Conservation (phyloP, 495 filamentous ascomycete species). For the Hamigera avellanea region DNA sequence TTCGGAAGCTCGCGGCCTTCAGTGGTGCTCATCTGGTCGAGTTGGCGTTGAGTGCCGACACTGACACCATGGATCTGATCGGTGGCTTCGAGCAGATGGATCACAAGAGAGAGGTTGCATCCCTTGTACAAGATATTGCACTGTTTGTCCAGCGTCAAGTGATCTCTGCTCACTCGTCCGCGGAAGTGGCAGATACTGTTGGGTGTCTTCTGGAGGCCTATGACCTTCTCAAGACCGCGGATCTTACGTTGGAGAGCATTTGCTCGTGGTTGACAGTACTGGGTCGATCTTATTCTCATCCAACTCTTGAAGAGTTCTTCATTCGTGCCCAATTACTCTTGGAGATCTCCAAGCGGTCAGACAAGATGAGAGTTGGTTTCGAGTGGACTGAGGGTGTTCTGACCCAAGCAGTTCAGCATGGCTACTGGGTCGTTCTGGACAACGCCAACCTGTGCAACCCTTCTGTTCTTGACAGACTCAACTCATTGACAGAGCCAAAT, state of each 20-base stretch:
- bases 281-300: slow-evolving; percentile 16
- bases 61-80: slow-evolving; percentile 93
- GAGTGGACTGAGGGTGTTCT: slow-evolving; percentile 94
- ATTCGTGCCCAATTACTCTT: slow-evolving; percentile 27
- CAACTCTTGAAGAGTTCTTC: slow-evolving; percentile 22
- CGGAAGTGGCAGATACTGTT: slow-evolving; percentile 27
- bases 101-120: slow-evolving; percentile 51
- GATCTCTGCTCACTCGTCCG: slow-evolving; percentile 32
- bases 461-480: slow-evolving; percentile 88
- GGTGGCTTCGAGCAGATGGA: slow-evolving; percentile 96
- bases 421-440: slow-evolving; percentile 88
- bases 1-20: slow-evolving; percentile 67
- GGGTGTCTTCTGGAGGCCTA: slow-evolving; percentile 21
- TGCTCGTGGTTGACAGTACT: slow-evolving; percentile 21
- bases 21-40: slow-evolving; percentile 62
- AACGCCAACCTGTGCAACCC: slow-evolving; percentile 95
- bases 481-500: slow-evolving; percentile 86
- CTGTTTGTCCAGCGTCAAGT: slow-evolving; percentile 41
- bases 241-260: slow-evolving; percentile 23
- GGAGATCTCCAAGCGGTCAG: slow-evolving; percentile 32
- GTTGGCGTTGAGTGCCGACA: slow-evolving; percentile 79
- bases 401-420: slow-evolving; percentile 72
- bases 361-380: slow-evolving; percentile 61
- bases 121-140: slow-evolving; percentile 41
- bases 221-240: slow-evolving; percentile 19